Evolutionary conservation across 352 stramenopile genomes (phyloP).

Genomic region (Globisporangium polare): DNA sequence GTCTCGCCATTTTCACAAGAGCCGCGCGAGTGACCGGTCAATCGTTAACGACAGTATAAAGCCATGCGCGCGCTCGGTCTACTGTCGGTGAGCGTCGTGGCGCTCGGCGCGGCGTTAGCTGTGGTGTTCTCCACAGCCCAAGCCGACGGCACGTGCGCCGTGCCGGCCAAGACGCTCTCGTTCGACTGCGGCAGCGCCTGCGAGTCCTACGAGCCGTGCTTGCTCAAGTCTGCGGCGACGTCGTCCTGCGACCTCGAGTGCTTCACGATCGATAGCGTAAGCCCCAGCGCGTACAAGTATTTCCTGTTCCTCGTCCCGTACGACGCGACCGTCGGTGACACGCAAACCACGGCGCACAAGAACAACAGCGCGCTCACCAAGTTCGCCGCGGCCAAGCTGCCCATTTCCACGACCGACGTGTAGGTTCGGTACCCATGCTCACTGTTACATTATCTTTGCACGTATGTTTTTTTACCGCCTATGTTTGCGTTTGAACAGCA

Average conservation of each 20-base stretch:
- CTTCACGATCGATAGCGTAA: background rate
- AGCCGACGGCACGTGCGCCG: background rate
- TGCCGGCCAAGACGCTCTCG: background rate
- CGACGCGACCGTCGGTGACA: background rate
- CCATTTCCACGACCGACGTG: background rate
- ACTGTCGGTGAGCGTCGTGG: too few species aligned
- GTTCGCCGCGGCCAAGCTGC: conserved; percentile 3
- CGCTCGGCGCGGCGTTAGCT: too few species aligned
- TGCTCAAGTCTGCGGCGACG: background rate
- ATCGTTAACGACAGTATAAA: too few species aligned
- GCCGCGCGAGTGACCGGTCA: too few species aligned
- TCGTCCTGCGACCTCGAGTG: background rate
- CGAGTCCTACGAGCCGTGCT: background rate
- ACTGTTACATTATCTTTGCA: too few species aligned
- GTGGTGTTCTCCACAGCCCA: too few species aligned
- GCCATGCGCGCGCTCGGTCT: too few species aligned
- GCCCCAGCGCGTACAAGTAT: background rate
- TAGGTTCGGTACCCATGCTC: too few species aligned
- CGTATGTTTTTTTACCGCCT: too few species aligned
- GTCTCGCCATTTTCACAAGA: too few species aligned
- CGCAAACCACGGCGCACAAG: background rate
- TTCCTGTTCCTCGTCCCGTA: conserved; percentile 12
- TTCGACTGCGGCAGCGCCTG: background rate
- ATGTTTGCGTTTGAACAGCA: background rate
- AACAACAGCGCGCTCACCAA: conserved; percentile 9